Base-by-base conservation (phyloP, 345 rosid genomes). In the Eutrema heterophyllum region DNA sequence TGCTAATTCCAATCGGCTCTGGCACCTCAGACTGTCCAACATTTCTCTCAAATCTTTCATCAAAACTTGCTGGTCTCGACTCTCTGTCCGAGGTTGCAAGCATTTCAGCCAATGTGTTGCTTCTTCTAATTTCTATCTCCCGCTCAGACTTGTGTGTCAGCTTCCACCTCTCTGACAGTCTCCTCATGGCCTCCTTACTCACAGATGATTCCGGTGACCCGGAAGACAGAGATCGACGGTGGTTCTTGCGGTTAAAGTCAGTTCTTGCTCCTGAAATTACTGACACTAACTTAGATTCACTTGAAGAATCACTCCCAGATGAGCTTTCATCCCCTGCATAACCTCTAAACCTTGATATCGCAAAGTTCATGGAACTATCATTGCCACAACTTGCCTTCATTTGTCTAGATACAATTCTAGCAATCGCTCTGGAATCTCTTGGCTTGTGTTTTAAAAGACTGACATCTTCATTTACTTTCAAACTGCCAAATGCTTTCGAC, bases 111-210 rank as follows among this genome's bases (percentile, higher is more conserved):
- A 93, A 81, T 44, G 98, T 93, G 75, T 83, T 80, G 50, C 96
- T 77, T 64, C 84, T 78, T 71, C 84, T 74, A 55, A 68, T 69
- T 30, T 68, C 78, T 44, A 80, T 83, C 62, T 83, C 52, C 62
- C 85, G 88, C 49, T 82, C 81, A 40, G 83, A 85, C 49, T 67
- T 80, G 67, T 86, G 89, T 21, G 88, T 74, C 83, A 86, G 64
- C 70, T 83, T 87, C 98, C 98, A 93, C 84, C 98, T 86, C 80
- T 86, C 91, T 24, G 93, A 90, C 63, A 93, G 84, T 81, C 96
- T 87, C 81, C 81, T 88, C 82, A 73, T 89, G 9, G 97, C 90
- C 83, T 93, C 97, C 77, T 81, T 88, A 64, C 83, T 82, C 65
- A 84, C 86, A 45, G 84, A 84, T 81, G 96, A 87, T 67, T 85